These are phyloP conservation scores for Mesembryanthemum crystallinum DNA, from an alignment of 148 eudicot genomes.

Conservation along the genomic window DNA sequence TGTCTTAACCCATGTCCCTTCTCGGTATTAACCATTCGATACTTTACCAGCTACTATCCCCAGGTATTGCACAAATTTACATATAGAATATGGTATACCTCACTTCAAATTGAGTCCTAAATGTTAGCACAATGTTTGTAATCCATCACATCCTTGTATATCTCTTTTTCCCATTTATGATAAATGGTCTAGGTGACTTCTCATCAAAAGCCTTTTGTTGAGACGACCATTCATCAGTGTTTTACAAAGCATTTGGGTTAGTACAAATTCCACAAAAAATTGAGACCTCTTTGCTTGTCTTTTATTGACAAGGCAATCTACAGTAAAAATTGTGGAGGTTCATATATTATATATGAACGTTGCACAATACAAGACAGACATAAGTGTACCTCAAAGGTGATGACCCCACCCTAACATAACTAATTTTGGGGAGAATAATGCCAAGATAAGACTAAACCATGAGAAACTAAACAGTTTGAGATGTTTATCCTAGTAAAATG, in stretches of 20 bases:
- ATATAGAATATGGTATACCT: background rate
- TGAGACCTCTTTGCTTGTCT: background rate
- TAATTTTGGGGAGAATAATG: constrained; percentile 6
- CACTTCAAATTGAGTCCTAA: constrained; percentile 2
- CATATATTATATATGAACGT: background rate
- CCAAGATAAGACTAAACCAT: constrained; percentile 10
- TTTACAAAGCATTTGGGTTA: background rate
- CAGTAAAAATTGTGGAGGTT: background rate
- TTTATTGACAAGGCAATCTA: constrained; percentile 25
- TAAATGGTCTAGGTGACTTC: constrained; percentile 3
- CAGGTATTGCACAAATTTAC: background rate
- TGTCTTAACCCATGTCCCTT: too few relatives aligned
- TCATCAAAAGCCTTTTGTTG: background rate
- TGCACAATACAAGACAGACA: constrained; percentile 23
- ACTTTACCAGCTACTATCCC: too few relatives aligned
- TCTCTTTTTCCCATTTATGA: background rate
- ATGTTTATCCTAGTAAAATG: constrained; percentile 7
- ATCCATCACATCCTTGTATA: background rate
- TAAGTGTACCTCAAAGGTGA: background rate
- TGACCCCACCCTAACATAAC: constrained; percentile 15
- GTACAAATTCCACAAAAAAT: background rate
- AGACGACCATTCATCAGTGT: background rate
- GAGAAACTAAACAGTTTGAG: background rate
- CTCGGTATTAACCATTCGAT: too few relatives aligned
- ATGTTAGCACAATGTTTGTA: background rate